phyloP scores from a whole-genome alignment of 1,284 basidiomycete species.

The Trametes sp. region DNA sequence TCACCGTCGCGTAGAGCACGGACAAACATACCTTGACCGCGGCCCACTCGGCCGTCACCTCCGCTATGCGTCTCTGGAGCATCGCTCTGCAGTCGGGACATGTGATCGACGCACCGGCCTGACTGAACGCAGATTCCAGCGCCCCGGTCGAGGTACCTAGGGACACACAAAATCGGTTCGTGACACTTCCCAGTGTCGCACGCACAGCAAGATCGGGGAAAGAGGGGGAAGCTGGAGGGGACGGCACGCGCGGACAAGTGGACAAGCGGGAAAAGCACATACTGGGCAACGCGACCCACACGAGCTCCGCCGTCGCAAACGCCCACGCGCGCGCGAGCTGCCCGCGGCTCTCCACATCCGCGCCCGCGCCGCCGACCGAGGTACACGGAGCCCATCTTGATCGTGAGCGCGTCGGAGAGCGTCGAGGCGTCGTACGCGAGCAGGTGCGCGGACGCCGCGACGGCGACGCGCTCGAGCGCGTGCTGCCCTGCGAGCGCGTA shows the following conservation, averaged over 20 bases:
- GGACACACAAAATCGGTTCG: not conserved
- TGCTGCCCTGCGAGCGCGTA: conserved; percentile 46
- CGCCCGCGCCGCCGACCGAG: conserved; percentile 39
- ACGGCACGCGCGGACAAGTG: not conserved
- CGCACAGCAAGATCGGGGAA: not conserved
- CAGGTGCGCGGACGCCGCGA: conserved; percentile 43
- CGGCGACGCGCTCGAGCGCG: conserved; percentile 43
- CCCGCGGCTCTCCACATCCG: not conserved
- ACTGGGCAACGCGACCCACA: conserved; percentile 10
- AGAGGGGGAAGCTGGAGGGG: not conserved
- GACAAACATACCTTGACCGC: conserved; percentile 61
- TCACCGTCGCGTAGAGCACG: not conserved
- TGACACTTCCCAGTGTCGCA: not conserved
- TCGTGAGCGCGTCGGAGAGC: conserved; percentile 35
- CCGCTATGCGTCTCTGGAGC: conserved; percentile 65
- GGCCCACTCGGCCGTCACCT: conserved; percentile 72
- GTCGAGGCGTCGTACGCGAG: conserved; percentile 38
- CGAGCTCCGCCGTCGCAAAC: conserved; percentile 6
- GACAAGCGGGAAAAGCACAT: not conserved
- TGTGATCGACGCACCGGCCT: not conserved
- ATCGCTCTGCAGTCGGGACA: conserved; percentile 54
- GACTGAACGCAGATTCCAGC: not conserved
- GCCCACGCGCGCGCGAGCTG: conserved; percentile 3
- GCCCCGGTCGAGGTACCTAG: not conserved
- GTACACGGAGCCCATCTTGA: conserved; percentile 46